Percentiles rank a stretch among this genome's conserved stretches.
Evolutionary conservation across 805 yeast species (phyloP).

Genomic region (Lachancea sp.): DNA sequence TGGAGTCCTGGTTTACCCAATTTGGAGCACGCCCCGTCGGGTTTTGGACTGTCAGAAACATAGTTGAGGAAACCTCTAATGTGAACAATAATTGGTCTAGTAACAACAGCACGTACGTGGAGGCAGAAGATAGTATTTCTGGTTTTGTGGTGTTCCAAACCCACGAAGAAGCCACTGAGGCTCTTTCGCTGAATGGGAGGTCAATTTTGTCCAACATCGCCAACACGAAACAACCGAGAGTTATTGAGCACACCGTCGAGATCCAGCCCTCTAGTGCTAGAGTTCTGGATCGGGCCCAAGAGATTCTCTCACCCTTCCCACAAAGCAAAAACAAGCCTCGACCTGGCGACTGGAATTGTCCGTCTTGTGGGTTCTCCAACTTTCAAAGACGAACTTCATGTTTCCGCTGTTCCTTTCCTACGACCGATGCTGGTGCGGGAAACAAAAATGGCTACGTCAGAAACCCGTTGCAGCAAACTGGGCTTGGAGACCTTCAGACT

Average conservation of each 20-base stretch:
- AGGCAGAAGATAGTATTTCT: constrained; percentile 45
- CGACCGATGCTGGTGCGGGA: constrained; percentile 63
- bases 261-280: constrained; percentile 78
- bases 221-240: constrained; percentile 32
- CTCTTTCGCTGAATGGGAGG: constrained; percentile 74
- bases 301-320: constrained; percentile 77
- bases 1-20: constrained; percentile 87
- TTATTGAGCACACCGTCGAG: constrained; percentile 63
- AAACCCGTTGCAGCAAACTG: constrained; percentile 10
- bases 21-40: constrained; percentile 82
- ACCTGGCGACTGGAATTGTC: constrained; percentile 98
- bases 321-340: constrained; percentile 80
- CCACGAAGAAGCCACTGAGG: constrained; percentile 81
- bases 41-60: constrained; percentile 77
- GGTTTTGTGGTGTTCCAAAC: constrained; percentile 83
- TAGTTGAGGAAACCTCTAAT: constrained; percentile 30
- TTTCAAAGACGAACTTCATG: constrained; percentile 93
- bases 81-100: constrained; percentile 20
- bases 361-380: constrained; percentile 90
- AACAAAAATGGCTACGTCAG: constrained; percentile 14
- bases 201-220: constrained; percentile 32
- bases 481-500: constrained; percentile 7
- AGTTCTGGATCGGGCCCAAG: constrained; percentile 77
- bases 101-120: constrained; percentile 33
- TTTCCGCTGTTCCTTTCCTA: constrained; percentile 87